Percentiles rank a stretch among this genome's conserved stretches.
Evolutionary conservation across 1,284 basidiomycete species (phyloP).

Genomic region (Sporisorium iseilematis-ciliati): DNA sequence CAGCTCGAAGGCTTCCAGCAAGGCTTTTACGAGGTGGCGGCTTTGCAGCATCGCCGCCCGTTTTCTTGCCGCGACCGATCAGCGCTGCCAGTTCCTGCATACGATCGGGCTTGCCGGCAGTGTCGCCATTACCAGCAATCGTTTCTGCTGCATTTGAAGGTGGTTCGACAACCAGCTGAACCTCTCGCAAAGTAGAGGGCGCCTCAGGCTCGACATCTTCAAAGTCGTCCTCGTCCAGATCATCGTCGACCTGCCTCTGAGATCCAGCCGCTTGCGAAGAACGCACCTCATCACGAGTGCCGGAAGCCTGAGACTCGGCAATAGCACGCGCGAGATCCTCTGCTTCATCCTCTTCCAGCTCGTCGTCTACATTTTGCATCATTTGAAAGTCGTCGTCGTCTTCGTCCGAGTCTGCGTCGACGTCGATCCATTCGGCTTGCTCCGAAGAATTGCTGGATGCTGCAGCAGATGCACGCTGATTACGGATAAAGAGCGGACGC

Average conservation of each 20-base stretch:
- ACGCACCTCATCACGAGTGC: background rate
- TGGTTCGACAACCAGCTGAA: background rate
- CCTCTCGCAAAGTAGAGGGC: constrained; percentile 20
- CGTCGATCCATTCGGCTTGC: constrained; percentile 41
- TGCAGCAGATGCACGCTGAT: constrained; percentile 1
- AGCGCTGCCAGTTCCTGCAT: constrained; percentile 49
- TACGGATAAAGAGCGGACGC: constrained; percentile 44
- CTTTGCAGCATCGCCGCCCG: background rate
- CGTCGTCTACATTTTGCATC: constrained; percentile 27
- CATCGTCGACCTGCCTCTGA: constrained; percentile 9
- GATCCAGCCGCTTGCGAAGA: constrained; percentile 14
- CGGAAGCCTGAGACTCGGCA: constrained; percentile 35
- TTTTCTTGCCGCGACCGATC: constrained; percentile 20
- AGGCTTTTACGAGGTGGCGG: constrained; percentile 47
- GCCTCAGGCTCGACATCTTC: constrained; percentile 35
- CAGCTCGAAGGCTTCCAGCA: constrained; percentile 40
- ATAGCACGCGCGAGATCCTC: constrained; percentile 58
- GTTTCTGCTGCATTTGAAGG: background rate
- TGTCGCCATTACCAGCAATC: background rate
- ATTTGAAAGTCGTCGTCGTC: constrained; percentile 15
- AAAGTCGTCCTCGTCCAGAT: constrained; percentile 42
- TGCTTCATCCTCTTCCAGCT: constrained; percentile 54
- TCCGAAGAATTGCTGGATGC: constrained; percentile 8
- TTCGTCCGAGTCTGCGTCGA: constrained; percentile 35
- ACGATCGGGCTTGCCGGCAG: constrained; percentile 18